These are phyloP conservation scores for Athelia sp. DNA, from an alignment of 1,284 basidiomycete genomes.

Conservation along the genomic window DNA sequence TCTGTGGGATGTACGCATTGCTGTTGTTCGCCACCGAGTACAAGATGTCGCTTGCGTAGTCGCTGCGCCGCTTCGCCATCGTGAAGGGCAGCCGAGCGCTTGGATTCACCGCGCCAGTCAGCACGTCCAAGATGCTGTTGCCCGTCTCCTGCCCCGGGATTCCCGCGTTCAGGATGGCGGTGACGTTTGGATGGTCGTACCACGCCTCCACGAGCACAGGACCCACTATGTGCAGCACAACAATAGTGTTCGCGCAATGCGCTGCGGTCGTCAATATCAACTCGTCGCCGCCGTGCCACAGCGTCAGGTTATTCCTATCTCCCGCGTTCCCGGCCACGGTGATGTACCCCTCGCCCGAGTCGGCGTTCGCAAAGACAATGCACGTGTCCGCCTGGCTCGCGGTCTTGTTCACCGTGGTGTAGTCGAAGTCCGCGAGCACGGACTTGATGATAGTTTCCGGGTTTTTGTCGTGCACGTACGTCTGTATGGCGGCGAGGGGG, in stretches of 20 bases:
- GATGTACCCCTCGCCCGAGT: conserved; percentile 36
- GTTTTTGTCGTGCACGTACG: conserved; percentile 23
- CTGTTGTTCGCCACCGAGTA: conserved; percentile 10
- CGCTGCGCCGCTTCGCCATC: conserved; percentile 43
- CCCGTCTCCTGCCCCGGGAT: conserved; percentile 61
- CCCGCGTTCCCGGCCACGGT: conserved; percentile 45
- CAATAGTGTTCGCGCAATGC: conserved; percentile 45
- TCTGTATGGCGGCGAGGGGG: conserved; percentile 35
- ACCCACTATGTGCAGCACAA: conserved; percentile 49
- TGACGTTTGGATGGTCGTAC: conserved; percentile 46
- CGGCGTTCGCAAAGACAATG: conserved; percentile 34
- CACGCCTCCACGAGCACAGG: conserved; percentile 43
- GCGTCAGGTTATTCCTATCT: conserved; percentile 45
- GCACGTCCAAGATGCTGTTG: conserved; percentile 47
- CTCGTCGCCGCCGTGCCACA: conserved; percentile 45
- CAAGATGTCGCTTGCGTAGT: conserved; percentile 41
- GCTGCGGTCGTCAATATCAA: conserved; percentile 23
- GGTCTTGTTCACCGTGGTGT: conserved; percentile 18
- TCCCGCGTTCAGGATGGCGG: conserved; percentile 43
- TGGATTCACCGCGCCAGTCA: conserved; percentile 48
- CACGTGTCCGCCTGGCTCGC: conserved; percentile 25
- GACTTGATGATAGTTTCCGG: conserved; percentile 27
- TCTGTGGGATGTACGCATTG: conserved; percentile 11
- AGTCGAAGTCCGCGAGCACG: conserved; percentile 28
- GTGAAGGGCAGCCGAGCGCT: conserved; percentile 46